Conservation (phyloP, 805 yeast species). For the Candida schatavii region DNA sequence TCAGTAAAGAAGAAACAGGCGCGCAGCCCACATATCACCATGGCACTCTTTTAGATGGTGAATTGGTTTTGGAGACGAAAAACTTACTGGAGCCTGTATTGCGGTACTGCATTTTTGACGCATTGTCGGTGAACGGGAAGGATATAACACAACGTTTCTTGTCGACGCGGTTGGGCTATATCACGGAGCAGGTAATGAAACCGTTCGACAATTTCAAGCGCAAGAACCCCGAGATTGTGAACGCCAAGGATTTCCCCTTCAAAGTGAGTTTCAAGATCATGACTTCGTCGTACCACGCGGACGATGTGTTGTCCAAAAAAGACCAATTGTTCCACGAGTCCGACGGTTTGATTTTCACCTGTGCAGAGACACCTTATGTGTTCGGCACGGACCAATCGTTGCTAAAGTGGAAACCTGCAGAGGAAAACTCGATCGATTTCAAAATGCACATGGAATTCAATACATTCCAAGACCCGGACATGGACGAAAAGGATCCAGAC, state of each 20-base stretch:
- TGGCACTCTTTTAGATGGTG: slow-evolving; percentile 93
- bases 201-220: slow-evolving; percentile 76
- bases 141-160: slow-evolving; percentile 67
- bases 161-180: slow-evolving; percentile 82
- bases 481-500: slow-evolving; percentile 64
- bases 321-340: slow-evolving; percentile 79
- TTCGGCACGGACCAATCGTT: slow-evolving; percentile 86
- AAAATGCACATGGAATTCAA: slow-evolving; percentile 64
- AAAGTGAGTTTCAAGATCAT: slow-evolving; percentile 83
- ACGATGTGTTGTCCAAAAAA: slow-evolving; percentile 69
- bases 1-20: slow-evolving; percentile 42
- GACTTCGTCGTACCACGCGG: slow-evolving; percentile 78
- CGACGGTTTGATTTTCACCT: slow-evolving; percentile 93
- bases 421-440: slow-evolving; percentile 92
- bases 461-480: slow-evolving; percentile 55
- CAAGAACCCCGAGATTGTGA: slow-evolving; percentile 69
- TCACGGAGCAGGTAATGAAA: slow-evolving; percentile 72
- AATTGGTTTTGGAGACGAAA: slow-evolving; percentile 72
- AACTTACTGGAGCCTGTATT: slow-evolving; percentile 51
- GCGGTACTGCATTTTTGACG: slow-evolving; percentile 86
- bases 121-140: slow-evolving; percentile 78
- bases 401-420: slow-evolving; percentile 96
- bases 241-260: slow-evolving; percentile 68
- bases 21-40: slow-evolving; percentile 57
- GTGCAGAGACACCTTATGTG: slow-evolving; percentile 81